phyloP scores from a whole-genome alignment of 306 rosid species.

The Inga laurina region DNA sequence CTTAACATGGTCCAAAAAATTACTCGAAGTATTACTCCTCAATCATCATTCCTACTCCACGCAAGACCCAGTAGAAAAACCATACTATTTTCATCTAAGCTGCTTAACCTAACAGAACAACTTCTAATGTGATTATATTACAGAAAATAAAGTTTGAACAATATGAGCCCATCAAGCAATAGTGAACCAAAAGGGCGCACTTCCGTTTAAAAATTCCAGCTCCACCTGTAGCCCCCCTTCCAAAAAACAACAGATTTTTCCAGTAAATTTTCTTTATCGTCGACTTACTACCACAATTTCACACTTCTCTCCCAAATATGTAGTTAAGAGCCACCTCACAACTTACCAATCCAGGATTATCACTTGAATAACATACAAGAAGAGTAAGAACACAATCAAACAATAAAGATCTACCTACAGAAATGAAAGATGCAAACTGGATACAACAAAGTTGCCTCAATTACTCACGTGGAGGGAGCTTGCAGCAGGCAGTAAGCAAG shows the following conservation, averaged over 20 bases:
- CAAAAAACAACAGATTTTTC: not conserved
- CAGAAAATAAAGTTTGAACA: not conserved
- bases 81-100: not conserved
- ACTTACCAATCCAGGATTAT: conserved; percentile 4
- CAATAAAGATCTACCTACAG: not conserved
- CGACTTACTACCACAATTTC: not conserved
- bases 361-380: not conserved
- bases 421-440: conserved; percentile 4
- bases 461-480: conserved; percentile 76
- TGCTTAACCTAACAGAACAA: conserved; percentile 8
- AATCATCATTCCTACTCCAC: conserved; percentile 15
- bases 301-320: not conserved
- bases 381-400: not conserved
- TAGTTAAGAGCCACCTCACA: not conserved
- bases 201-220: conserved; percentile 13
- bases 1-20: conserved; percentile 7
- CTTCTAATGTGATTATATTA: not conserved
- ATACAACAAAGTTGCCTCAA: not conserved
- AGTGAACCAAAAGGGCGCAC: not conserved
- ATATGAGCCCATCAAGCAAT: conserved; percentile 11
- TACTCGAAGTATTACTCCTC: not conserved
- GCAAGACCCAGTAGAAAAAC: not conserved
- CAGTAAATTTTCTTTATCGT: not conserved
- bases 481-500: conserved; percentile 80
- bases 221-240: not conserved